Base-by-base conservation (phyloP, 1,284 basidiomycete species). In the Mycosarcoma mackinlayi region DNA sequence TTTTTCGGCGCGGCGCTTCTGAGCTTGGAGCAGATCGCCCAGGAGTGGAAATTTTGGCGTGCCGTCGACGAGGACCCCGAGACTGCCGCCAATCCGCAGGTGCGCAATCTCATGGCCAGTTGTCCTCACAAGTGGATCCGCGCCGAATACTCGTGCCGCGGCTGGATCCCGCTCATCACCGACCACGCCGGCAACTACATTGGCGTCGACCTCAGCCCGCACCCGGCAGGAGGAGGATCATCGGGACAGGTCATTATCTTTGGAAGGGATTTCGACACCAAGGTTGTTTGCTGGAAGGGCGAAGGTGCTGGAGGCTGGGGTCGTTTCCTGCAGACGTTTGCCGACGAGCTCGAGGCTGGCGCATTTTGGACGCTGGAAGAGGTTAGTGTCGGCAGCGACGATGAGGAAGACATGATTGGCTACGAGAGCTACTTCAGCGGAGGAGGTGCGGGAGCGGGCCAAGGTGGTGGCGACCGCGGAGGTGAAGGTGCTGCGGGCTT, bases 121-220 rank as follows among this genome's bases (percentile, higher is more conserved):
- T 90, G 96, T 75, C 96, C 95, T 0, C 88, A 90, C 8, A 88
- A 88, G n/a, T 98, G 93, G 92, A 89, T 98, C 73, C 89, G 92
- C 78, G 87, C 87, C 72, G 89, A 90, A 63, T 98, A 98, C 85
- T 94, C 94, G 23, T 91, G 92, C 81, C 88, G 92, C 52, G 95
- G 94, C 16, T 98, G 95, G 95, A 88, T 98, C 75, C 95, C 95
- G 13, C 89, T 98, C 65, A 87, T 97, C 56, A 90, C 90, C 37
- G 95, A 99, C 84, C 91, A 92, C 72, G 89, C 89, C 18, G 96
- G 95, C 24, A 99, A 99, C 84, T 99, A 99, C 82, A 88, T 98
- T 65, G 95, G 95, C 50, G 87, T 99, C 46, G 95, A 99, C 83
- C 87, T 98, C 62, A 93, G 90, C 83, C 95, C 95, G 6, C 83